These are phyloP conservation scores for Jatropha multifida DNA, from an alignment of 441 rosid species.

Conservation along the genomic window DNA sequence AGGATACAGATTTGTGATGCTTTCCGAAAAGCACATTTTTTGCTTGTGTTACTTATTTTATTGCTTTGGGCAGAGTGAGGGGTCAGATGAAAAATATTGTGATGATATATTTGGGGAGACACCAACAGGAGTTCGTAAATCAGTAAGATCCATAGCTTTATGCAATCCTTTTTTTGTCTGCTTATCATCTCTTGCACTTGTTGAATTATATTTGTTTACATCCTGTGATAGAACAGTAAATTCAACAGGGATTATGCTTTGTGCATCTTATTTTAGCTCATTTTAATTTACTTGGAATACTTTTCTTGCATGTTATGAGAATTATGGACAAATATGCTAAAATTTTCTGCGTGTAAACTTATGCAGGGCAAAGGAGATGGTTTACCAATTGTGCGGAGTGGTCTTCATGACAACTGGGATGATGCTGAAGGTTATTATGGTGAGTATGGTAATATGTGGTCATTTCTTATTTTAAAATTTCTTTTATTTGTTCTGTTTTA, in stretches of 20 bases:
- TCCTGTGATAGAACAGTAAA: neutral
- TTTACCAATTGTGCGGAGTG: conserved; percentile 66
- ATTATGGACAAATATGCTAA: neutral
- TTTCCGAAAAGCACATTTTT: neutral
- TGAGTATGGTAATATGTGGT: conserved; percentile 36
- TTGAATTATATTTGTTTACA: neutral
- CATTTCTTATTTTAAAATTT: neutral
- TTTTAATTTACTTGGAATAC: neutral
- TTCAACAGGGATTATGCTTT: neutral
- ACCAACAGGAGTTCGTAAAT: conserved; percentile 65
- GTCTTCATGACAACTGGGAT: conserved; percentile 98
- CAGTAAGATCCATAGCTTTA: conserved; percentile 40
- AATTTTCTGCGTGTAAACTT: conserved; percentile 20
- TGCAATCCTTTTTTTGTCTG: neutral
- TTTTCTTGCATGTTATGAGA: neutral
- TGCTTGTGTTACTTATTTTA: conserved; percentile 6
- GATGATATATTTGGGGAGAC: conserved; percentile 99
- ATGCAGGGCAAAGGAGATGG: conserved; percentile 73
- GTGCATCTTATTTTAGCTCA: neutral
- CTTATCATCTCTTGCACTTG: neutral
- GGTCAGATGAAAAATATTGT: conserved; percentile 69
- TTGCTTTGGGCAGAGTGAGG: conserved; percentile 71
- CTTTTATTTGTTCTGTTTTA: neutral
- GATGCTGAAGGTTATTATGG: conserved; percentile 98
- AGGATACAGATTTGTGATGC: neutral